Base-by-base conservation (phyloP, 345 rosid species). In the Salix arbutifolia region DNA sequence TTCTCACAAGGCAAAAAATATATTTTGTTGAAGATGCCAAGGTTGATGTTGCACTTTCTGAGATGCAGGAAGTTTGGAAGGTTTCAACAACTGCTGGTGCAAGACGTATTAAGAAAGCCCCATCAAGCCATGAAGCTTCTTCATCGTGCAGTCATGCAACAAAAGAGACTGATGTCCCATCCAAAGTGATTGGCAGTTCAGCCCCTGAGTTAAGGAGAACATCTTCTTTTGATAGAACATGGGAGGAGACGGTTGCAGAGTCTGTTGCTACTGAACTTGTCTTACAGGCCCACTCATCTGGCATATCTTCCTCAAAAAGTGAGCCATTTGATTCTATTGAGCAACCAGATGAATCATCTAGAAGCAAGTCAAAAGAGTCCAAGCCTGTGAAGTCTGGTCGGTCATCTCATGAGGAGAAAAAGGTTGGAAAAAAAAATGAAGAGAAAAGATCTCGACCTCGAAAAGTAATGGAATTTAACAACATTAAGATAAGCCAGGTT, bases 401-500 rank as follows among this genome's bases (percentile, higher is more conserved):
- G 50, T 79, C 94, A 69, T 91, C 98, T 73, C 89, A 90, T 26
- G 99, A 96, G 83, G 99, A 93, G 56, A 96, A 93, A 84, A 93
- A 93, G 86, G 86, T 91, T 68, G 92, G 89, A 4, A 96, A 93
- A 81, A 72, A 89, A 70, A 86, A 79, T 28, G 96, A 96, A 74
- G 98, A 96, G 83, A 96, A 96, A 84, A 91, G 91, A 84, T 82
- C 98, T 50, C 81, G 98, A 77, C 99, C 98, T 56, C 84, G 94
- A 78, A 92, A 88, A 84, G 84, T 90, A 86, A 92, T 90, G 94
- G 97, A 96, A 79, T 96, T 94, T 83, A 91, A 87, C 89, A 88
- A 94, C 82, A 92, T 96, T 76, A 96, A 84, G 89, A 96, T 96
- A 67, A 94, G 99, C 78, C 99, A 96, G 95, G 99, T 96, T 77